Base-by-base conservation (phyloP, 116 monocot species). In the Iris pallida region DNA sequence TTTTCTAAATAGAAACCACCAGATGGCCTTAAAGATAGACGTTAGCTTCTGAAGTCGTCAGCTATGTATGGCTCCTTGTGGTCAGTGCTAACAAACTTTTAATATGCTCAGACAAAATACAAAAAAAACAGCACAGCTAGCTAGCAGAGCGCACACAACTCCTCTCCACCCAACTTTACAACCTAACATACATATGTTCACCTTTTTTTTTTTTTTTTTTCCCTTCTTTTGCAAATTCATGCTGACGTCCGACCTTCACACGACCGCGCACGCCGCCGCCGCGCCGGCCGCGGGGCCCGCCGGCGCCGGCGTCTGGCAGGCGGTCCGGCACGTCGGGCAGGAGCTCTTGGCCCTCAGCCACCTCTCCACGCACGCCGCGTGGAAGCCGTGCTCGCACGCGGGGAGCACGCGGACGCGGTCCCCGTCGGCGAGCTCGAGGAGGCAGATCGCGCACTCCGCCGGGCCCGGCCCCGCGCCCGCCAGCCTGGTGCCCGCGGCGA, bases 381-480 rank as follows among this genome's bases (percentile, higher is more conserved):
- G 79, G 53, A 79, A 79, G 11, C 79, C 74, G 13, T 79, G 79
- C 49, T 51, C n/a, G 51, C 79, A 79, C 7, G 63, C 47, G 41
- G 74, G 74, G 5, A 79, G 69, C n/a, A 79, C 74, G 44, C 63
- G 57, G 12, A 79, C 19, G 14, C 20, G 11, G 43, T 79, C 79
- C 6, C 79, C 79, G 17, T 74, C 64, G 4, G 19, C 69, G 47
- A 79, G 74, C 79, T 79, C 79, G 0, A 57, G 20, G 19, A 79
- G 57, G 70, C 79, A 79, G 16, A 79, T 79, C 12, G 79, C 52
- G 62, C 79, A 79, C 45, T 79, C 79, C 4, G 74, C 66, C 58
- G n/a, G n/a, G n/a, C n/a, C n/a, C n/a, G n/a, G n/a, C n/a, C 4
- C 52, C 3, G 55, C 40, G 10, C 72, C 79, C 15, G 57, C 69